Evolutionary conservation across 352 stramenopile genomes (phyloP), one percentile per base, ranked within the genome.

Genomic region (Globisporangium heterothallicum): DNA sequence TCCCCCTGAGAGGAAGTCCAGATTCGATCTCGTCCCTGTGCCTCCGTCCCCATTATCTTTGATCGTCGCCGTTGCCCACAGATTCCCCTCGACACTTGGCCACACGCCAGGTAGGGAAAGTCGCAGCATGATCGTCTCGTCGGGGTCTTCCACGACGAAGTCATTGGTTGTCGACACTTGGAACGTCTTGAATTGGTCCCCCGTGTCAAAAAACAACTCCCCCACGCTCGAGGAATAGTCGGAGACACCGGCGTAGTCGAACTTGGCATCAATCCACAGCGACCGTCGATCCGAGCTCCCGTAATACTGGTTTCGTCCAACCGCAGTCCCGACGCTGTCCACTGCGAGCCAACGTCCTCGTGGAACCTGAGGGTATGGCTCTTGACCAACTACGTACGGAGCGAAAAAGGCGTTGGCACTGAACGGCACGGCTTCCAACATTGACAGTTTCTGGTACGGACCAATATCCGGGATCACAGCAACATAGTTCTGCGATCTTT

Each of bases 21-120:
- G 52, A 32, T 82, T 90, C 7, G 74, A 78, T 2, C 77, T 68
- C 10, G 79, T 79, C 3, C 85, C 85, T 25, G 76, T 94, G 12
- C 86, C 79, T 21, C 92, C 92, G 49, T 98, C 93, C 6, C 83
- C 82, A 51, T 98, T 89, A 67, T 98, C 94, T 9, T 68, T 66
- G 36, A 98, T 97, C 0, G 66, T 84, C n/a, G 98, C 59, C 8
- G 72, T 78, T 4, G 88, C 78, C 66, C 87, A 97, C 3, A 98
- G 73, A 35, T 81, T 61, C 12, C 94, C 94, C 6, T 84, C 75
- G 6, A 78, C 80, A 26, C 75, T 97, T 5, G 95, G 86, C 79
- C 94, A 97, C 47, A 98, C 88, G 30, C 95, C 93, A 32, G 88
- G 88, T 4, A 98, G 57, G 42, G 91, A 97, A 13, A 98, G 65